These are phyloP conservation scores for Xenosphaeropsis pyriputrescens DNA, from an alignment of 2,329 filamentous ascomycete genomes.

Conservation along the genomic window DNA sequence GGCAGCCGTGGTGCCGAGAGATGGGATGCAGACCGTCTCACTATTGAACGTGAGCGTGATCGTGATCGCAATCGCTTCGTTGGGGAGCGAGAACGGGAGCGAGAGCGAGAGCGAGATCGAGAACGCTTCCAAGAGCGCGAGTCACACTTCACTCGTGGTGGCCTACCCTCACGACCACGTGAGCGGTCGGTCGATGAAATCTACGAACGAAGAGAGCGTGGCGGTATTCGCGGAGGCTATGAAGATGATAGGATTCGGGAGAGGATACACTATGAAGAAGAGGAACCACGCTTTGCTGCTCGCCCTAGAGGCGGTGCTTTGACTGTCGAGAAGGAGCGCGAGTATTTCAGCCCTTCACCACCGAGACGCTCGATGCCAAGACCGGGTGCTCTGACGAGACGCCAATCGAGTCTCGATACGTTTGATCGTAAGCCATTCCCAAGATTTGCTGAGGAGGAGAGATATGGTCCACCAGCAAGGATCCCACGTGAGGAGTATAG, in stretches of 20 bases:
- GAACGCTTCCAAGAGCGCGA: conserved; percentile 35
- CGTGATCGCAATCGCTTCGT: conserved; percentile 27
- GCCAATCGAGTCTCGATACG: conserved; percentile 81
- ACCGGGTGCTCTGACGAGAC: conserved; percentile 50
- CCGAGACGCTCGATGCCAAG: conserved; percentile 25
- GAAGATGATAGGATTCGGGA: conserved; percentile 19
- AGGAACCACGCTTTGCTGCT: conserved; percentile 30
- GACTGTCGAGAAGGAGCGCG: conserved; percentile 12
- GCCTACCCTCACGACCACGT: conserved; percentile 21
- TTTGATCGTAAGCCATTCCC: conserved; percentile 63
- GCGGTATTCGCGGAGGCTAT: conserved; percentile 13
- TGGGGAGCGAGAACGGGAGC: conserved; percentile 21
- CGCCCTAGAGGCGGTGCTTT: conserved; percentile 18
- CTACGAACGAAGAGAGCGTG: conserved; percentile 27
- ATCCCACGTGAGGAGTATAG: conserved; percentile 22
- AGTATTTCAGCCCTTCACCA: conserved; percentile 11
- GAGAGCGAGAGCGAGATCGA: conserved; percentile 20
- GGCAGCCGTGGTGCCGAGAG: conserved; percentile 15
- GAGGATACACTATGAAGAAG: conserved; percentile 26
- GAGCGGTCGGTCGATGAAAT: conserved; percentile 33
- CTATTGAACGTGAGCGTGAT: conserved; percentile 26
- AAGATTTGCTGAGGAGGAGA: conserved; percentile 38
- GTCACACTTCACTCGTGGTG: conserved; percentile 20
- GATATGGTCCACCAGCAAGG: conserved; percentile 44
- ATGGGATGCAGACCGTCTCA: conserved; percentile 42